Evolutionary conservation across 1,139 yeast genomes (phyloP).

Genomic region (Geotrichum siamense): DNA sequence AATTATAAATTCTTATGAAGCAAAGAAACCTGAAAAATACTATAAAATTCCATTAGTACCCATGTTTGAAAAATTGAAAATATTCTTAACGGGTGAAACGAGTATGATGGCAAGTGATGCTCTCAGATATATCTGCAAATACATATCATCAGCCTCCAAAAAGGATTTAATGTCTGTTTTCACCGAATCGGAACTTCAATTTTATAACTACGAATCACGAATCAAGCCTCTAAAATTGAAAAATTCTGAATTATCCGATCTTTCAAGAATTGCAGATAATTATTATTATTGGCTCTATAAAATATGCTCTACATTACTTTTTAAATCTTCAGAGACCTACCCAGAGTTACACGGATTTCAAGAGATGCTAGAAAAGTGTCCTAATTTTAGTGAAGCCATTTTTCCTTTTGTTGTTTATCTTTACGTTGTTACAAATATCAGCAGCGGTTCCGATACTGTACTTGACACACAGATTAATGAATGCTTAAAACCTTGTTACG

Average conservation of each 20-base stretch:
- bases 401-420: constrained; percentile 8
- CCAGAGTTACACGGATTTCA: constrained; percentile 9
- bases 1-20: not conserved
- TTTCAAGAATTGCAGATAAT: not conserved
- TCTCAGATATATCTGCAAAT: constrained; percentile 3
- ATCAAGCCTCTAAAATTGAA: not conserved
- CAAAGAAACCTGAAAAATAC: not conserved
- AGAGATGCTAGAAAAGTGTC: constrained; percentile 2
- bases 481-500: not conserved
- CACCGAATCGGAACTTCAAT: not conserved
- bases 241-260: not conserved
- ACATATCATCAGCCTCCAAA: not conserved
- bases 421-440: constrained; percentile 1
- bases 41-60: constrained; percentile 5
- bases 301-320: constrained; percentile 9
- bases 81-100: not conserved
- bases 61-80: constrained; percentile 2
- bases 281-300: constrained; percentile 8
- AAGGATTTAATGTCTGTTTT: not conserved
- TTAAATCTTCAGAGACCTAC: not conserved
- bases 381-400: constrained; percentile 7
- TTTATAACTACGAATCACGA: constrained; percentile 1
- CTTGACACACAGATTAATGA: constrained; percentile 8
- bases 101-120: constrained; percentile 6
- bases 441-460: not conserved